Evolutionary conservation across 441 rosid species (phyloP).

Genomic region (Populus hybrid): DNA sequence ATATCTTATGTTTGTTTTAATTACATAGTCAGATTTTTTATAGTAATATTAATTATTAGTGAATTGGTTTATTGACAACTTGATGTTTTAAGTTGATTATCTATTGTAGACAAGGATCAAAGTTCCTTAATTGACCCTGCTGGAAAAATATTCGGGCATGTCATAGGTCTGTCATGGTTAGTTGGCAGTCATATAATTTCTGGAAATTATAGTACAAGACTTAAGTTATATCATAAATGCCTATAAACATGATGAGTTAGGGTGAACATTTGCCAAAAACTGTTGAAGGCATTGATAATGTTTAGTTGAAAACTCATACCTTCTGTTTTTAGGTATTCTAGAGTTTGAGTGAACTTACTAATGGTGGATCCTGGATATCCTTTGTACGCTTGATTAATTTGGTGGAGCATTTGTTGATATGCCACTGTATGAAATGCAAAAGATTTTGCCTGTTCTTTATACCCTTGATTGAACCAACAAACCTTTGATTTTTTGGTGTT

Average conservation of each 20-base stretch:
- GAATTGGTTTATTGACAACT: too few relatives aligned
- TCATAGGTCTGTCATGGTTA: background rate
- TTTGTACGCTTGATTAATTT: background rate
- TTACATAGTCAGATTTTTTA: too few relatives aligned
- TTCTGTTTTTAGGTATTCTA: background rate
- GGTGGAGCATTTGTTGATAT: background rate
- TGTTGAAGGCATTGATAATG: background rate
- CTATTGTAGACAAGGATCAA: too few relatives aligned
- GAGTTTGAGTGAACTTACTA: background rate
- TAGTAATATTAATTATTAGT: too few relatives aligned
- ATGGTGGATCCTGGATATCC: background rate
- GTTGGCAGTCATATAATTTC: background rate
- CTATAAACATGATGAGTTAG: background rate
- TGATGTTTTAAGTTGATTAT: too few relatives aligned
- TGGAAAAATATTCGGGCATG: background rate
- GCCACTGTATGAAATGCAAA: background rate
- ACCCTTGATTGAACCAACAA: background rate
- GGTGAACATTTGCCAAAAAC: background rate
- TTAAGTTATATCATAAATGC: background rate
- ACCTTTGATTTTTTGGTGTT: background rate
- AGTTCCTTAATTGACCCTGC: too few relatives aligned
- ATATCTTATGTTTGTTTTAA: too few relatives aligned
- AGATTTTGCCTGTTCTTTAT: background rate
- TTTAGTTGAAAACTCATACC: background rate
- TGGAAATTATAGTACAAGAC: background rate